Conservation (phyloP, 768 basidiomycete genomes). For the Amanita pseudoporphyria region DNA sequence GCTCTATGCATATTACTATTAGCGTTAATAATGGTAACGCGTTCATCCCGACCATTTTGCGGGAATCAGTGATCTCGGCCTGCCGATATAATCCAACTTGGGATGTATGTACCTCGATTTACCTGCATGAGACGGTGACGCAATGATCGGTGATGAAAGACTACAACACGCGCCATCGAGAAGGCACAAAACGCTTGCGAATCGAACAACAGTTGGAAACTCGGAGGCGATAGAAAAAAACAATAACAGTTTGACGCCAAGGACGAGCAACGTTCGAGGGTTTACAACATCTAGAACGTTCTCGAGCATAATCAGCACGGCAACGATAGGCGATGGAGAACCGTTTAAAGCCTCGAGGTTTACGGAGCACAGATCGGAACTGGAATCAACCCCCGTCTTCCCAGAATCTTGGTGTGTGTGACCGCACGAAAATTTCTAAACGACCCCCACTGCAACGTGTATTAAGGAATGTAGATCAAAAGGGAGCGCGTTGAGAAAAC, state of each 20-base stretch:
- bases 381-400: not conserved
- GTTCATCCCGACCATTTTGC: no score
- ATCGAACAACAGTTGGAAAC: no score
- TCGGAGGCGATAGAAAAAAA: no score
- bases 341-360: not conserved
- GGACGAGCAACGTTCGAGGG: no score
- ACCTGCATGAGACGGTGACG: not conserved
- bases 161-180: not conserved
- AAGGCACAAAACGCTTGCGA: no score
- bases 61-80: no score
- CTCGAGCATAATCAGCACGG: not conserved
- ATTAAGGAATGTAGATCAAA: not conserved
- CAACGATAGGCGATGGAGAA: not conserved
- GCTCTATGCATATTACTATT: no score
- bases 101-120: not conserved
- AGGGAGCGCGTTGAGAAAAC: not conserved
- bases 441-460: not conserved
- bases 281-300: not conserved
- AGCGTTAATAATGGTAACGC: no score
- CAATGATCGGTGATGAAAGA: no score
- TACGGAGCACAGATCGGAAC: not conserved
- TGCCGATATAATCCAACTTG: not conserved
- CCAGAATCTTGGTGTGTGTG: conserved; percentile 1
- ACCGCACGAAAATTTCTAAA: not conserved
- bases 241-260: no score